phyloP scores from a whole-genome alignment of 345 rosid genomes.

The Turnera subulata region DNA sequence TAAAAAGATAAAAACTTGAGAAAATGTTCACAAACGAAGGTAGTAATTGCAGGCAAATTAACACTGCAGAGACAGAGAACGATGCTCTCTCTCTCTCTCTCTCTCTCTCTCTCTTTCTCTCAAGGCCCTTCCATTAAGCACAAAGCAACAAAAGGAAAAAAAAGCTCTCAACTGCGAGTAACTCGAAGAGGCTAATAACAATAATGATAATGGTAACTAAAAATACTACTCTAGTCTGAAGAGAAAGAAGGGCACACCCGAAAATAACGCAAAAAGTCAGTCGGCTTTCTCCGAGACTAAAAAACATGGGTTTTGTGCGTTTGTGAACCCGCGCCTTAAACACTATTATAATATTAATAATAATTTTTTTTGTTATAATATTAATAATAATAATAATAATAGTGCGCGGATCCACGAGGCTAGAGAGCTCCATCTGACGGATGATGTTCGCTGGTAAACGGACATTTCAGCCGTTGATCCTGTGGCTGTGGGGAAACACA shows the following conservation, averaged over 20 bases:
- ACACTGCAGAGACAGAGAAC: slow-evolving; percentile 18
- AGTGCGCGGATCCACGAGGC: no score
- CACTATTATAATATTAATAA: no score
- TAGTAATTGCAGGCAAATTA: slow-evolving; percentile 26
- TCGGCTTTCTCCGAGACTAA: neutral
- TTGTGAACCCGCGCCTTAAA: no score
- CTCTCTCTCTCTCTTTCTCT: no score
- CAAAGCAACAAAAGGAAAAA: slow-evolving; percentile 43
- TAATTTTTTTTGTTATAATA: no score
- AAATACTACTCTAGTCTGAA: neutral
- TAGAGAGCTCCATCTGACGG: slow-evolving; percentile 34
- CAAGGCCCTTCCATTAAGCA: slow-evolving; percentile 63
- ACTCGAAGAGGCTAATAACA: slow-evolving; percentile 15
- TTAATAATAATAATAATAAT: no score
- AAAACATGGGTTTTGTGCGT: no score
- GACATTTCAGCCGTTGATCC: slow-evolving; percentile 30
- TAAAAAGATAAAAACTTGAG: slow-evolving; percentile 18
- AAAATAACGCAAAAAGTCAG: slow-evolving; percentile 16
- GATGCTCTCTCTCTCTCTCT: no score
- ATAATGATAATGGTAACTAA: no score
- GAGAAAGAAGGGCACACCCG: slow-evolving; percentile 23
- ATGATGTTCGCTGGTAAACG: neutral
- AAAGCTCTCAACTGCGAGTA: slow-evolving; percentile 11
- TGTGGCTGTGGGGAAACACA: neutral
- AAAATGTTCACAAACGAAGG: slow-evolving; percentile 15